These are phyloP conservation scores for Aspergillus sp. DNA, from an alignment of 2,329 filamentous ascomycete genomes.

Conservation along the genomic window DNA sequence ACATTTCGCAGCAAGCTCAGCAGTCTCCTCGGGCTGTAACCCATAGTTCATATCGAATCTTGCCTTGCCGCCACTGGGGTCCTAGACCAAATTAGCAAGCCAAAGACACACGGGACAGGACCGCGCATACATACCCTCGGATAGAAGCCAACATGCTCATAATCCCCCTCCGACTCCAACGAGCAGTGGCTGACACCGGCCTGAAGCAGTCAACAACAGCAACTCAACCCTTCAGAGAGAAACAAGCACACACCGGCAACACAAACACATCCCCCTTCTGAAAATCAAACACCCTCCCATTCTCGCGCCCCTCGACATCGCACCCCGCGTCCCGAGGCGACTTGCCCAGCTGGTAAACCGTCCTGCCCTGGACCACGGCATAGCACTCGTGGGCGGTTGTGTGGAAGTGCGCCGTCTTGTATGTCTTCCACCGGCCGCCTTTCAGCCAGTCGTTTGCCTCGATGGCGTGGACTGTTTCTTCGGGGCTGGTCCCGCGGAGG, in stretches of 20 bases:
- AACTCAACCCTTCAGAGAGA: not conserved
- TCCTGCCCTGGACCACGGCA: not conserved
- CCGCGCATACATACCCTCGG: not conserved
- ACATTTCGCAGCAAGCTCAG: not conserved
- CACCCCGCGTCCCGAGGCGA: not conserved
- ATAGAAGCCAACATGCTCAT: conserved; percentile 3
- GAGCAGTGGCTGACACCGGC: conserved; percentile 1
- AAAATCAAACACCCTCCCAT: conserved; percentile 1
- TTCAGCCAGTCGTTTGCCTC: not conserved
- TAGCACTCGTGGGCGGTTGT: not conserved
- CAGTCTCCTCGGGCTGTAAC: not conserved
- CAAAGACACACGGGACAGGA: not conserved
- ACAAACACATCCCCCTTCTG: conserved; percentile 3
- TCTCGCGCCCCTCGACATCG: not conserved
- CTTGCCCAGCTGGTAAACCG: conserved; percentile 1
- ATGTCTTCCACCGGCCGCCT: not conserved
- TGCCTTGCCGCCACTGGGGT: not conserved
- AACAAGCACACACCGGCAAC: conserved; percentile 1
- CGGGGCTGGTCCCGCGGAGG: conserved; percentile 1
- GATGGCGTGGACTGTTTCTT: conserved; percentile 1
- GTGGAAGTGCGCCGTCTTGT: not conserved
- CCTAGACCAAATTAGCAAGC: not conserved
- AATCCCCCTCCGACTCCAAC: conserved; percentile 2
- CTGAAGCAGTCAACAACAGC: no score
- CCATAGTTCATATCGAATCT: conserved; percentile 3